Evolutionary conservation across 768 basidiomycete species (phyloP).

Genomic region (Leccinum subtestaceum): DNA sequence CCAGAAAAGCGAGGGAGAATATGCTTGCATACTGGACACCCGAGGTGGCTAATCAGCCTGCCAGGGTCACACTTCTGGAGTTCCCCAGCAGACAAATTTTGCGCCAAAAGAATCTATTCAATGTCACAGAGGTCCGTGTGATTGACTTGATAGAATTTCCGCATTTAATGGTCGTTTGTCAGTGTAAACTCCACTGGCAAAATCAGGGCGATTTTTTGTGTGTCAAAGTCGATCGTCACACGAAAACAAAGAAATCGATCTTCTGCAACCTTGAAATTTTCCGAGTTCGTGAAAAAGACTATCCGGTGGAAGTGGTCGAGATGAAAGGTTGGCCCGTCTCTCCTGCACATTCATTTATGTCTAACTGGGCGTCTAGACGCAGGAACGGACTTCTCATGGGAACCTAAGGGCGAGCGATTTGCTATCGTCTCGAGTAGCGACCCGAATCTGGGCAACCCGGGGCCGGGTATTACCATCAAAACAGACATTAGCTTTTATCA

Average conservation of each 20-base stretch:
- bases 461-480: slow-evolving; percentile 91
- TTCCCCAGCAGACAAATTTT: slow-evolving; percentile 83
- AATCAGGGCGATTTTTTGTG: slow-evolving; percentile 98
- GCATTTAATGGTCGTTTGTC: slow-evolving; percentile 8
- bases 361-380: slow-evolving; percentile 55
- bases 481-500: slow-evolving; percentile 97
- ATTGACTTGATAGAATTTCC: slow-evolving; percentile 2
- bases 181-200: slow-evolving; percentile 99
- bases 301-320: slow-evolving; percentile 96
- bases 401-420: slow-evolving; percentile 96
- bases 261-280: slow-evolving; percentile 99
- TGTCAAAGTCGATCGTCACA: slow-evolving; percentile 98
- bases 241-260: slow-evolving; percentile 97
- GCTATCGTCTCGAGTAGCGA: slow-evolving; percentile 93
- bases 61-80: slow-evolving; percentile 88
- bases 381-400: slow-evolving; percentile 97
- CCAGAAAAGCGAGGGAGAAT: slow-evolving; percentile 78
- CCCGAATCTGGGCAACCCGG: slow-evolving; percentile 87
- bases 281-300: slow-evolving; percentile 95
- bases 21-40: slow-evolving; percentile 98
- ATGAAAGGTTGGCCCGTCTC: slow-evolving; percentile 67
- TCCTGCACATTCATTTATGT: not conserved
- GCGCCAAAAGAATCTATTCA: slow-evolving; percentile 96
- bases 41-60: slow-evolving; percentile 94
- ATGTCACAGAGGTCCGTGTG: slow-evolving; percentile 84